Evolutionary conservation across 169 alveolate genomes (phyloP).

Genomic region (Cryptosporidium ryanae): DNA sequence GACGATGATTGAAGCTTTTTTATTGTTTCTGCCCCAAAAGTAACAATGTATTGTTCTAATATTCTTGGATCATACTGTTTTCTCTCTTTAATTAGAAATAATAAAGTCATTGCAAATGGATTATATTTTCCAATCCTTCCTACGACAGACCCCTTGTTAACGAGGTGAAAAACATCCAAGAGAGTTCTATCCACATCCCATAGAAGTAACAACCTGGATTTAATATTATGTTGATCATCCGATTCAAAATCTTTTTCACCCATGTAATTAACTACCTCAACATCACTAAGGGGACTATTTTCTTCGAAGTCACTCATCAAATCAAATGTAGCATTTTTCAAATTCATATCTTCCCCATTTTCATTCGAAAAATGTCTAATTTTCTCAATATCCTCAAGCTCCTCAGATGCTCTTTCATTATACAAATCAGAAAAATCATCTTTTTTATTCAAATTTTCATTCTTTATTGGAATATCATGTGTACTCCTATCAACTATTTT

Average conservation of each 20-base stretch:
- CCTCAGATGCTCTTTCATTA: constrained; percentile 23
- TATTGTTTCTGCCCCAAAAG: constrained; percentile 43
- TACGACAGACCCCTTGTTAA: constrained; percentile 12
- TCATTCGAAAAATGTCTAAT: constrained; percentile 33
- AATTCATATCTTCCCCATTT: neutral
- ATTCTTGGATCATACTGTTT: constrained; percentile 52
- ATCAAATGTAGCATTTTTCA: neutral
- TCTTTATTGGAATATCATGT: neutral
- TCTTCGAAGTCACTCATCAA: neutral
- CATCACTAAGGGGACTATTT: neutral
- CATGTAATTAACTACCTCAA: constrained; percentile 10
- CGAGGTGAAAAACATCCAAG: constrained; percentile 6
- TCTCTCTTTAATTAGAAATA: constrained; percentile 48
- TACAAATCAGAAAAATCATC: neutral
- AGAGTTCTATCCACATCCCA: constrained; percentile 71
- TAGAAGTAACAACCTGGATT: constrained; percentile 32
- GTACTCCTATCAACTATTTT: constrained; percentile 13
- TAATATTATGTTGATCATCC: constrained; percentile 4
- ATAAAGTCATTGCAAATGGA: constrained; percentile 43
- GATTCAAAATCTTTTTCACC: constrained; percentile 50
- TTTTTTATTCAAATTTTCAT: neutral
- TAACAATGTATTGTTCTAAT: constrained; percentile 46
- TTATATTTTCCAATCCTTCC: constrained; percentile 44
- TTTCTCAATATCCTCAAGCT: constrained; percentile 29
- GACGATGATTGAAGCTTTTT: constrained; percentile 24